Evolutionary conservation across 306 rosid species (phyloP).

Genomic region (Gastrolobium villosum): DNA sequence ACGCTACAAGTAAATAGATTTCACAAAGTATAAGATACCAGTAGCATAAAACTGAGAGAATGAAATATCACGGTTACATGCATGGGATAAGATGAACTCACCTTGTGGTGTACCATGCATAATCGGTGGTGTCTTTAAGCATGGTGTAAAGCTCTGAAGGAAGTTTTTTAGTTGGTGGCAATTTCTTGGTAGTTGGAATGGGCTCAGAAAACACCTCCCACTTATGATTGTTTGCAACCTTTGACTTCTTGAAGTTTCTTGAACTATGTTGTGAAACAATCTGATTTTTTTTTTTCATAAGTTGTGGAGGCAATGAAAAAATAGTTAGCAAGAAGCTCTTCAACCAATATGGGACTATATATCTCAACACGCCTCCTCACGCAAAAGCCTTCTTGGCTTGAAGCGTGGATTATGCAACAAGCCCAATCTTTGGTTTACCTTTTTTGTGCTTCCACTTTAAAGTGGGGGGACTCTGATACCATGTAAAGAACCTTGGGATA

Average conservation of each 20-base stretch:
- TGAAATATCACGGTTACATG: not conserved
- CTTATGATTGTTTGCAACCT: constrained; percentile 50
- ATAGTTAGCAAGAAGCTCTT: constrained; percentile 37
- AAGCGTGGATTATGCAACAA: too few species aligned
- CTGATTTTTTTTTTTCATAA: constrained; percentile 46
- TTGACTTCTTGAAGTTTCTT: constrained; percentile 64
- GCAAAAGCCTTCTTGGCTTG: too few species aligned
- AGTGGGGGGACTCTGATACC: too few species aligned
- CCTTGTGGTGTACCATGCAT: constrained; percentile 92
- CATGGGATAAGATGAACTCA: constrained; percentile 40
- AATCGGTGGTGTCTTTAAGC: constrained; percentile 80
- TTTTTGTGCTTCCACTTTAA: too few species aligned
- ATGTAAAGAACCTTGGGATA: too few species aligned
- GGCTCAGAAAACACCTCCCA: constrained; percentile 75
- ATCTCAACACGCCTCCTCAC: too few species aligned
- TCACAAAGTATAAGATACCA: constrained; percentile 12
- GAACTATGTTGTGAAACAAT: constrained; percentile 83
- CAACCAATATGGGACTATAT: too few species aligned
- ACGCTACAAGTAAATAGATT: constrained; percentile 59
- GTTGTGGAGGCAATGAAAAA: constrained; percentile 42
- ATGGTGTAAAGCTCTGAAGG: constrained; percentile 74
- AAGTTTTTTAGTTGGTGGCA: constrained; percentile 34
- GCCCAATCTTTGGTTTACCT: too few species aligned
- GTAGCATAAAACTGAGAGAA: not conserved
- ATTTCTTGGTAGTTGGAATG: constrained; percentile 62